Percentiles rank a stretch among this genome's conserved stretches.
These are phyloP conservation scores for Phytophthora citricola DNA, from an alignment of 352 stramenopile genomes.

Conservation along the genomic window DNA sequence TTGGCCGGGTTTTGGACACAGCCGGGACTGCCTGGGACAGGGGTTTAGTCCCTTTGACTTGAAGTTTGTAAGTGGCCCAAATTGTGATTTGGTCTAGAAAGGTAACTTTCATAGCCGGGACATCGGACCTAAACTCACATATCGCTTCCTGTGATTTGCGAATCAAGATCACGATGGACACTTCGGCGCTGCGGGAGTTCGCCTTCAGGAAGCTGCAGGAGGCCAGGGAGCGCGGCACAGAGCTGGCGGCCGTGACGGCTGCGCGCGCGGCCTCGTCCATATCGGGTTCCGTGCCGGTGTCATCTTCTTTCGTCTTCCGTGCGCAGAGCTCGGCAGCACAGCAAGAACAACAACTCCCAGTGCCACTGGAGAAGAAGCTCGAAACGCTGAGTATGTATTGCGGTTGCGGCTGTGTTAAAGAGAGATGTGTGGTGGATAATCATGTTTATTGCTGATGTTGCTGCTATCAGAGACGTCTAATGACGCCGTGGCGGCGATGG, in stretches of 20 bases:
- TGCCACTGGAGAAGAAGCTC: conserved; percentile 30
- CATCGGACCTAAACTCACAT: no score
- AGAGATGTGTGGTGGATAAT: neutral
- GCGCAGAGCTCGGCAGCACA: conserved; percentile 35
- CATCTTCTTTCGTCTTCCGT: conserved; percentile 49
- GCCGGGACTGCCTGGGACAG: no score
- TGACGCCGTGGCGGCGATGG: conserved; percentile 42
- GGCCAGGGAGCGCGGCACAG: conserved; percentile 66
- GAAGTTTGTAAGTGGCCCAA: no score
- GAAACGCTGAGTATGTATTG: conserved; percentile 28
- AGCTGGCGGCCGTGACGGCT: conserved; percentile 58
- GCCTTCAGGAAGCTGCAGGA: conserved; percentile 81
- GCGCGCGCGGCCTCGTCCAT: conserved; percentile 61
- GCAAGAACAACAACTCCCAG: conserved; percentile 13
- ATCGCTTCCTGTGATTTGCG: neutral
- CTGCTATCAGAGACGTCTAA: conserved; percentile 50
- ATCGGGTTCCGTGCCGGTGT: conserved; percentile 50
- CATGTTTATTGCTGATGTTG: neutral
- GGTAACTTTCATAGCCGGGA: no score
- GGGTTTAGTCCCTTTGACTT: no score
- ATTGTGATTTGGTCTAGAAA: no score
- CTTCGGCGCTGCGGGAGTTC: conserved; percentile 71
- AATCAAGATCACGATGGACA: conserved; percentile 49
- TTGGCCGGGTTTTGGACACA: no score
- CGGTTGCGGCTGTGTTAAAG: neutral